Evolutionary conservation across 2,329 filamentous ascomycete genomes (phyloP), one percentile per base, ranked within the genome.

Genomic region (Diaporthe citriasiana): DNA sequence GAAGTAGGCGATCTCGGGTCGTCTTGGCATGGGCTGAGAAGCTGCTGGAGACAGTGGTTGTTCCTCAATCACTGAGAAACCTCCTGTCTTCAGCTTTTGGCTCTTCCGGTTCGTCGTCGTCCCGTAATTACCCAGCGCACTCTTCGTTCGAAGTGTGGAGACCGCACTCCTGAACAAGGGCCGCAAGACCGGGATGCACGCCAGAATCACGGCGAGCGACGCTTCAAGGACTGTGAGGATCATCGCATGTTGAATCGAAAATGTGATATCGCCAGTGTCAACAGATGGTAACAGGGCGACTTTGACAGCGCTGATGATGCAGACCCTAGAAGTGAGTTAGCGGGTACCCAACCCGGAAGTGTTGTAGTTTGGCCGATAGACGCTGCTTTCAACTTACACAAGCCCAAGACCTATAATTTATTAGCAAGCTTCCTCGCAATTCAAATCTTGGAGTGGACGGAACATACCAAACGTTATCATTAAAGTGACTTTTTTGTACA

Each of bases 131-230:
- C 13, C 45, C 17, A 63, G 19, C 10, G 35, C 57, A 22, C 45
- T 68, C 47, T 53, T 68, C 25, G 47, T 53, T 38, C 63, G 45
- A 22, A 60, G n/a, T 22, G 47, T 53, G n/a, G 70, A 50, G 10
- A 72, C 27, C 13, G 57, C 50, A 40, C 50, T 72, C 30, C 50
- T 65, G 47, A 72, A 72, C 7, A 72, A 35, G 13, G 73, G 73
- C 12, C 73, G 73, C 33, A 75, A 27, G 12, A 75, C 71, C 27
- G 73, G 73, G 35, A 75, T 70, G 27, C 71, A 73, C 0, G 73
- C 73, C 0, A 72, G 51, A 1, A 71, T 73, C 0, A 75, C 59
- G 17, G 68, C 60, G 25, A 75, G 53, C 9, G 33, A 38, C 22
- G 65, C 53, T 35, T 75, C 73, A 42, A 75, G 71, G 9, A 72